Conservation (phyloP, 169 alveolate species). For the Plasmodium ovale region DNA sequence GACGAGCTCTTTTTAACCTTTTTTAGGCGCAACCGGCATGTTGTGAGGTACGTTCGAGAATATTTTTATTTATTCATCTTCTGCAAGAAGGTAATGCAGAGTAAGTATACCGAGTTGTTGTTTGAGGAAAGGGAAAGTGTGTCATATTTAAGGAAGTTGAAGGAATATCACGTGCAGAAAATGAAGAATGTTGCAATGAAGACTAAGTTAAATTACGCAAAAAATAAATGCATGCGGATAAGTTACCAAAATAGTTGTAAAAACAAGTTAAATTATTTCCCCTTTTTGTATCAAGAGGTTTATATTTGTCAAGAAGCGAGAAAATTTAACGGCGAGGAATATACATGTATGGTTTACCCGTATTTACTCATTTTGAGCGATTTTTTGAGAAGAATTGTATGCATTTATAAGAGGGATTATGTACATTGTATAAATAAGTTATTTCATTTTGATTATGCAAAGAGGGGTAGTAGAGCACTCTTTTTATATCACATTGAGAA, state of each 20-base stretch:
- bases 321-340: constrained; percentile 31
- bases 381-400: constrained; percentile 22
- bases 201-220: not conserved
- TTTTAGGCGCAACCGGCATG: constrained; percentile 20
- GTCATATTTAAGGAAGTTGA: constrained; percentile 20
- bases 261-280: not conserved
- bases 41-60: constrained; percentile 31
- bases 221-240: constrained; percentile 2
- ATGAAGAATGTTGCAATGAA: not conserved
- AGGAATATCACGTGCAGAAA: constrained; percentile 6
- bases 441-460: constrained; percentile 20
- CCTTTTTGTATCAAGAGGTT: constrained; percentile 51
- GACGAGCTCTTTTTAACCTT: constrained; percentile 14
- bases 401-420: constrained; percentile 37
- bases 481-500: constrained; percentile 44
- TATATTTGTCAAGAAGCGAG: constrained; percentile 22
- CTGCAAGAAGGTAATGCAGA: constrained; percentile 13
- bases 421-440: not conserved
- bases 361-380: constrained; percentile 52
- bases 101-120: not conserved
- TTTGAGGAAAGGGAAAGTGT: constrained; percentile 29
- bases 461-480: not conserved
- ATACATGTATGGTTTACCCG: constrained; percentile 28
- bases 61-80: constrained; percentile 54
- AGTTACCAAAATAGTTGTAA: not conserved